Evolutionary conservation across 805 yeast species (phyloP).

Genomic region (Candida saitoana): DNA sequence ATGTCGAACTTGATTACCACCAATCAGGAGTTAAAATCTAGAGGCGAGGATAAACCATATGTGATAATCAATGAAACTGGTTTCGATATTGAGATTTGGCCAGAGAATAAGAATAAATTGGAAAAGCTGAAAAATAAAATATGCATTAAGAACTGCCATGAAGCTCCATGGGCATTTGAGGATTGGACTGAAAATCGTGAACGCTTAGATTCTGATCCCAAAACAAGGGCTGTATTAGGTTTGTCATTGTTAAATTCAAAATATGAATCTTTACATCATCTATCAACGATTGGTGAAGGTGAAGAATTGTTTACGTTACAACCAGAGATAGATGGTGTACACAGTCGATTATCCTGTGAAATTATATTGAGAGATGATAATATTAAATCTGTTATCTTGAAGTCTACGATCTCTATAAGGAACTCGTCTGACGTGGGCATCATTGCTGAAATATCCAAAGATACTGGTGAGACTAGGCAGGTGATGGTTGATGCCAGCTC

Average conservation of each 20-base stretch:
- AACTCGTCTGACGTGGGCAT: conserved; percentile 62
- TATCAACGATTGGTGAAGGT: conserved; percentile 78
- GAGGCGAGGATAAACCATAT: conserved; percentile 83
- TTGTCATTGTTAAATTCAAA: conserved; percentile 54
- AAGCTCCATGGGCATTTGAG: conserved; percentile 84
- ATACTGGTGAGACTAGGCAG: conserved; percentile 28
- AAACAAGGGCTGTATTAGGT: conserved; percentile 50
- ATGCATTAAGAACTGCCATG: conserved; percentile 44
- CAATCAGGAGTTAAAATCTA: conserved; percentile 51
- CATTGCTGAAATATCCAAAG: conserved; percentile 39
- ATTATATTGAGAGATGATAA: conserved; percentile 67
- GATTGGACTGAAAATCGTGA: conserved; percentile 90
- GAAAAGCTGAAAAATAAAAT: conserved; percentile 20
- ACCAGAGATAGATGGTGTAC: conserved; percentile 61
- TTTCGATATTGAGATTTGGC: conserved; percentile 72
- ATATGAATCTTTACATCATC: conserved; percentile 49
- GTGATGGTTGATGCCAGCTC: conserved; percentile 49
- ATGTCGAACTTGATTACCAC: conserved; percentile 56
- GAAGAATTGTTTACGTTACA: conserved; percentile 66
- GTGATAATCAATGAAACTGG: conserved; percentile 83
- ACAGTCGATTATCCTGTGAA: conserved; percentile 71
- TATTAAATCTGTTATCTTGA: conserved; percentile 70
- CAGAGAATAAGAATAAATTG: conserved; percentile 41
- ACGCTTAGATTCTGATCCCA: conserved; percentile 55
- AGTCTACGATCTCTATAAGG: conserved; percentile 68